Conservation (phyloP, 306 rosid species). For the Cucumis cinereus region DNA sequence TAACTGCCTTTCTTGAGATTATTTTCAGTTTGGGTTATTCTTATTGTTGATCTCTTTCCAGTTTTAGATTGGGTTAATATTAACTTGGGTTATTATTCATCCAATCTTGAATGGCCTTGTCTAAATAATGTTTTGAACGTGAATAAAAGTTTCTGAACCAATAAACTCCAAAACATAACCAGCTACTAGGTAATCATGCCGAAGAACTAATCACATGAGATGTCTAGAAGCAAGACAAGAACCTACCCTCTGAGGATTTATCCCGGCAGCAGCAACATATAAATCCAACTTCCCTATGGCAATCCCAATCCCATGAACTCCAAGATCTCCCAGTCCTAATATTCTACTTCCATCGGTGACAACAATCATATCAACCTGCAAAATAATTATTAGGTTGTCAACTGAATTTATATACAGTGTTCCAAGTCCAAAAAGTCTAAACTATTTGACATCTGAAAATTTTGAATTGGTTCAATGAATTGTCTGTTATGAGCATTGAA, state of each 20-base stretch:
- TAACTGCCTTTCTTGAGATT: too few species aligned
- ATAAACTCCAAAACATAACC: not conserved
- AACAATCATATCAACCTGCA: slow-evolving; percentile 99
- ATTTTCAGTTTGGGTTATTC: too few species aligned
- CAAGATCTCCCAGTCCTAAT: slow-evolving; percentile 98
- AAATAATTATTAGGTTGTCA: not conserved
- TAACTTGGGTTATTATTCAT: too few species aligned
- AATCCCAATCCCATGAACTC: slow-evolving; percentile 96
- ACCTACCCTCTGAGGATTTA: slow-evolving; percentile 93
- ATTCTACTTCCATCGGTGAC: slow-evolving; percentile 98
- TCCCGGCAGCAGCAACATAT: slow-evolving; percentile 98
- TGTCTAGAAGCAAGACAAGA: slow-evolving; percentile 7
- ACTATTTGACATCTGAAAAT: not conserved
- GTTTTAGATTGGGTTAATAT: too few species aligned
- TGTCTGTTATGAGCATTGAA: not conserved
- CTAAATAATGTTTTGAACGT: not conserved
- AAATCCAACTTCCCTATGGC: slow-evolving; percentile 89
- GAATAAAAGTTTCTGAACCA: not conserved
- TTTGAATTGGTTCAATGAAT: not conserved
- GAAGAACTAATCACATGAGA: not conserved
- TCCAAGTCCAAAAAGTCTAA: not conserved
- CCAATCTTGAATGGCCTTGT: not conserved
- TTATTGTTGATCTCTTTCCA: too few species aligned
- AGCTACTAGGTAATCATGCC: not conserved
- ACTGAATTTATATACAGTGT: not conserved